Base-by-base conservation (phyloP, 257 asterid species). In the Datura wrightii region DNA sequence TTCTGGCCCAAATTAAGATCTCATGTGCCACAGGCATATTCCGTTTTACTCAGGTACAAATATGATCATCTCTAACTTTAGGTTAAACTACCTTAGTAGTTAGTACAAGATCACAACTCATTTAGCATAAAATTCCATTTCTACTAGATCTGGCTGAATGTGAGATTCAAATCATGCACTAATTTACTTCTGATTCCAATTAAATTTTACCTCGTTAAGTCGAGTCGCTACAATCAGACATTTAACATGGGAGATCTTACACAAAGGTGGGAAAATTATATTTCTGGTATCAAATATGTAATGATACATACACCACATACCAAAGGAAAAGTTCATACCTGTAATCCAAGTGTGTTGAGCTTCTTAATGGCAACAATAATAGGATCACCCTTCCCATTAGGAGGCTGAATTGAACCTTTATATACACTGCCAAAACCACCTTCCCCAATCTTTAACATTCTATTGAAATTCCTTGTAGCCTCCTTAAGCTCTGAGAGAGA, bases 391-490 rank as follows among this genome's bases (percentile, higher is more conserved):
- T 19, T 80, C 16, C 92, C 91, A 81, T 84, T 84, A 46, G 83
- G 65, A 48, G 88, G 89, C 85, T 19, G 86, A 85, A 94, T 87
- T 4, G 88, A 85, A 82, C 94, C 99, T 90, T 94, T 93, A 82
- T 94, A 94, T 37, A 96, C 99, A 86, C 92, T 87, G 46, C 99
- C 99, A 88, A 96, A 96, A 37, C 99, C 99, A 69, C 99, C 98
- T 85, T 93, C 98, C 9, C 99, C 99, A 79, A 96, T 89, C 88
- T 90, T 94, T 76, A 94, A 90, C 89, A 89, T 79, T 63, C 92
- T 90, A 88, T 89, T 91, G 90, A 94, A 96, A 88, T 90, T 90
- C 59, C 79, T 91, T 36, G 97, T 96, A 1, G 97, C 96, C 54
- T 94, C 95, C 24, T 86, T 87, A 63, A 96, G 97, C 91, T 94